Evolutionary conservation across 179 eudicot genomes (phyloP).

Genomic region (Sideroxylon spinosum): DNA sequence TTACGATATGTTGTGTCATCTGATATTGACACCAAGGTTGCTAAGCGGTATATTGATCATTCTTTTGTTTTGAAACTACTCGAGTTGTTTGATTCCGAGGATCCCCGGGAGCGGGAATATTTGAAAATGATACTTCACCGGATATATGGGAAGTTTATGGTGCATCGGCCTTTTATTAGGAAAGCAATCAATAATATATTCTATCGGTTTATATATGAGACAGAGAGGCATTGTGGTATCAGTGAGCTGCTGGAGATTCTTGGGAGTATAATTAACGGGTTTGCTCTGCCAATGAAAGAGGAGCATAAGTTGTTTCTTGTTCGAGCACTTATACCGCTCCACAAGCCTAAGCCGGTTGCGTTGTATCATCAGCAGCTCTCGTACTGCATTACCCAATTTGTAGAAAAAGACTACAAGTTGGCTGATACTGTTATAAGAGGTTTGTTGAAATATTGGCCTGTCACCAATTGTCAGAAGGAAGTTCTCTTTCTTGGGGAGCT

Average conservation of each 20-base stretch:
- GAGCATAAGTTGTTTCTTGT: conserved; percentile 38
- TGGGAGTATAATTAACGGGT: conserved; percentile 51
- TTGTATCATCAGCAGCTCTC: conserved; percentile 39
- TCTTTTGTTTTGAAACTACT: conserved; percentile 58
- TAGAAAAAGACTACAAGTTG: conserved; percentile 38
- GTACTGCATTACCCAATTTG: conserved; percentile 44
- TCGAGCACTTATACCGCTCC: conserved; percentile 38
- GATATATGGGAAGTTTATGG: conserved; percentile 42
- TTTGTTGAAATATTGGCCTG: conserved; percentile 40
- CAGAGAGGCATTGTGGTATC: conserved; percentile 36
- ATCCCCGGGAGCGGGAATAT: conserved; percentile 66
- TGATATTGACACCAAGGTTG: conserved; percentile 59
- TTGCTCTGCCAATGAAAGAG: conserved; percentile 38
- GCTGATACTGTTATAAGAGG: conserved; percentile 30
- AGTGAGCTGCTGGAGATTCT: conserved; percentile 46
- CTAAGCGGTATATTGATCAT: conserved; percentile 64
- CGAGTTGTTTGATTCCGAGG: conserved; percentile 67
- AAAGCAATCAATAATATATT: conserved; percentile 42
- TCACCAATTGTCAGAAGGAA: conserved; percentile 43
- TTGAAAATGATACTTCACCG: conserved; percentile 60
- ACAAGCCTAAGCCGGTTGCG: conserved; percentile 41
- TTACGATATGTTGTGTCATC: conserved; percentile 58
- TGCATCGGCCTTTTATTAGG: conserved; percentile 39
- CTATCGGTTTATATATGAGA: conserved; percentile 33
- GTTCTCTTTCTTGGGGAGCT: conserved; percentile 42